A percentile compares a stretch with the other conserved stretches of the same genome.
phyloP scores from a whole-genome alignment of 257 asterid species.

The Solanum boliviense region DNA sequence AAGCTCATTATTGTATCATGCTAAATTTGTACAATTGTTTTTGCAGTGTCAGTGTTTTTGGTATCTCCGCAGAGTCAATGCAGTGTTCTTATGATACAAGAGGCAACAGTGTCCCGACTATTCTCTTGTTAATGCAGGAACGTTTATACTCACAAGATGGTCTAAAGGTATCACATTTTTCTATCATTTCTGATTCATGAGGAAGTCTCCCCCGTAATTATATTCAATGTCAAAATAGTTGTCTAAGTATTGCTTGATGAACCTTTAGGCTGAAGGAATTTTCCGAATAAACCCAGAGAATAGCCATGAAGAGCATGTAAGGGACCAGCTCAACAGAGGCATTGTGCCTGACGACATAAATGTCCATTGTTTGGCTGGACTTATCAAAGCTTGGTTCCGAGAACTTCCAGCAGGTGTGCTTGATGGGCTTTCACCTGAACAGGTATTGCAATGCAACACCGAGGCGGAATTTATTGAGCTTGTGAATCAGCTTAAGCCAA shows the following conservation, averaged over 20 bases:
- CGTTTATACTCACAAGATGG: constrained; percentile 75
- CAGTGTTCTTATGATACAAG: constrained; percentile 83
- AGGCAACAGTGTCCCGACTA: constrained; percentile 95
- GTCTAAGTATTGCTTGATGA: not conserved
- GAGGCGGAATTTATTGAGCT: constrained; percentile 73
- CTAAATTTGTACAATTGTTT: not conserved
- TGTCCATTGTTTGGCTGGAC: constrained; percentile 88
- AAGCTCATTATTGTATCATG: not conserved
- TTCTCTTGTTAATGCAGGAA: constrained; percentile 79
- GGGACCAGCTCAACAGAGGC: constrained; percentile 88
- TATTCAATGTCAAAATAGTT: not conserved
- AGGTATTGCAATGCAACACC: constrained; percentile 62
- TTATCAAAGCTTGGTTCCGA: constrained; percentile 94
- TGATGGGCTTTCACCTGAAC: constrained; percentile 79
- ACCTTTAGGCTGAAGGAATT: constrained; percentile 81
- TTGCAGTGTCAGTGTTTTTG: constrained; percentile 82
- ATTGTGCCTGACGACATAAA: constrained; percentile 80
- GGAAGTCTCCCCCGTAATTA: not conserved
- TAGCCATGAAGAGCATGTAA: constrained; percentile 69
- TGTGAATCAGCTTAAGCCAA: constrained; percentile 61
- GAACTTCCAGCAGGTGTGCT: constrained; percentile 90
- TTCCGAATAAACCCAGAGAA: constrained; percentile 96
- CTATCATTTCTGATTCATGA: not conserved
- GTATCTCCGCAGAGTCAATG: constrained; percentile 96
- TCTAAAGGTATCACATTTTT: constrained; percentile 43